Percentiles rank a stretch among this genome's conserved stretches.
Evolutionary conservation across 768 basidiomycete genomes (phyloP).

Genomic region (Epithele typhae): DNA sequence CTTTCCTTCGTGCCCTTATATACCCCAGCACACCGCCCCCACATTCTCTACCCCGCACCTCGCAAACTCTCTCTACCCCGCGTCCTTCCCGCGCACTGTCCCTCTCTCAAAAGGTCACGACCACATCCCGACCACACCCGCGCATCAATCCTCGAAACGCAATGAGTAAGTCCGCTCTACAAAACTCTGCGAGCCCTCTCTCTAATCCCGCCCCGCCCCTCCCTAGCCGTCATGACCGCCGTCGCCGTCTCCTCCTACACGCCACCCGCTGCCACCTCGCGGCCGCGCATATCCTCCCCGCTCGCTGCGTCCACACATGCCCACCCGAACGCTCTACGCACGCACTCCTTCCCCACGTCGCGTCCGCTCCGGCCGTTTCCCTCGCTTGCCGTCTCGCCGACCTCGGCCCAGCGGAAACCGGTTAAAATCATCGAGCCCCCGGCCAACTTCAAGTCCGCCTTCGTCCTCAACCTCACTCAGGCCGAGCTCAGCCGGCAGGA

Average conservation of each 20-base stretch:
- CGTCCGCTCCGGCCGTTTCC: constrained; percentile 78
- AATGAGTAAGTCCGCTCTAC: constrained; percentile 26
- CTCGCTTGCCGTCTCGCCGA: constrained; percentile 40
- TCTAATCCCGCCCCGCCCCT: constrained; percentile 41
- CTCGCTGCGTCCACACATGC: constrained; percentile 43
- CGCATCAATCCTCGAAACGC: constrained; percentile 3
- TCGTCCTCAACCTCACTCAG: constrained; percentile 78
- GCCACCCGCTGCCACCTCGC: constrained; percentile 14
- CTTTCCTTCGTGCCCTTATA: constrained; percentile 2
- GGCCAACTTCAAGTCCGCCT: constrained; percentile 61
- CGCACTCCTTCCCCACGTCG: constrained; percentile 59
- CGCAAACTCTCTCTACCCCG: background rate
- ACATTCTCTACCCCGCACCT: background rate
- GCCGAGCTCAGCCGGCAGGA: constrained; percentile 75
- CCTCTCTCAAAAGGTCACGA: background rate
- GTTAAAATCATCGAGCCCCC: constrained; percentile 81
- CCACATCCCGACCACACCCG: background rate
- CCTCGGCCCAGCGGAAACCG: constrained; percentile 31
- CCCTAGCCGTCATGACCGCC: constrained; percentile 22
- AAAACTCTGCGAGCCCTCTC: constrained; percentile 8
- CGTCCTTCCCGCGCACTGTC: background rate
- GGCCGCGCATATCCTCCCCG: constrained; percentile 52
- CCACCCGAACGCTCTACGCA: constrained; percentile 36
- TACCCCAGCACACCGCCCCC: constrained; percentile 4
- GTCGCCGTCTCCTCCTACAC: constrained; percentile 14